These are phyloP conservation scores for Botrytis squamosa DNA, from an alignment of 2,329 filamentous ascomycete genomes.

Conservation along the genomic window DNA sequence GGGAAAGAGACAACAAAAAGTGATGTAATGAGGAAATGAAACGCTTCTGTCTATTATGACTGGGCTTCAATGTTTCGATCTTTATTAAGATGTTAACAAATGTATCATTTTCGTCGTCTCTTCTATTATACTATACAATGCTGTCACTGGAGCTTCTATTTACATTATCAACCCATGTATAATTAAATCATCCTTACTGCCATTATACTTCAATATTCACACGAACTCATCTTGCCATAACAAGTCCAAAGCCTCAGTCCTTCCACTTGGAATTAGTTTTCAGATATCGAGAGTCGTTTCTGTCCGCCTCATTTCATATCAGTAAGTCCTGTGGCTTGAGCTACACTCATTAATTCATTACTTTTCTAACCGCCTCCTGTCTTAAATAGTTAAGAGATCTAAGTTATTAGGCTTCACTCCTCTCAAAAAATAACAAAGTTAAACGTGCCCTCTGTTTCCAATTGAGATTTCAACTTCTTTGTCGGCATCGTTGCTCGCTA, in stretches of 20 bases:
- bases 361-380: accelerated
- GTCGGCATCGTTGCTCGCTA: not conserved
- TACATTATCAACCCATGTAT: not conserved
- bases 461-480: not conserved
- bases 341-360: too few species aligned
- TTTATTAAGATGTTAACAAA: not conserved
- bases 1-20: too few species aligned
- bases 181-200: not conserved
- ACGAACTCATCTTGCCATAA: not conserved
- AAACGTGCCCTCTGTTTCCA: not conserved
- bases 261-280: accelerated
- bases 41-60: not conserved
- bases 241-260: accelerated
- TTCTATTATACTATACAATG: not conserved
- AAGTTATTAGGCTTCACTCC: not conserved
- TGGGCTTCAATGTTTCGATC: not conserved
- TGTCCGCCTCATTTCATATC: too few species aligned
- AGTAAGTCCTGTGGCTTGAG: too few species aligned
- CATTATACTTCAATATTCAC: not conserved
- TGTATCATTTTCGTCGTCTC: not conserved
- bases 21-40: not conserved
- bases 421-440: not conserved
- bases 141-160: not conserved
- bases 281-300: not conserved
- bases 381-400: too few species aligned